Conservation (phyloP, 179 eudicot species). For the Pouteria campechiana region DNA sequence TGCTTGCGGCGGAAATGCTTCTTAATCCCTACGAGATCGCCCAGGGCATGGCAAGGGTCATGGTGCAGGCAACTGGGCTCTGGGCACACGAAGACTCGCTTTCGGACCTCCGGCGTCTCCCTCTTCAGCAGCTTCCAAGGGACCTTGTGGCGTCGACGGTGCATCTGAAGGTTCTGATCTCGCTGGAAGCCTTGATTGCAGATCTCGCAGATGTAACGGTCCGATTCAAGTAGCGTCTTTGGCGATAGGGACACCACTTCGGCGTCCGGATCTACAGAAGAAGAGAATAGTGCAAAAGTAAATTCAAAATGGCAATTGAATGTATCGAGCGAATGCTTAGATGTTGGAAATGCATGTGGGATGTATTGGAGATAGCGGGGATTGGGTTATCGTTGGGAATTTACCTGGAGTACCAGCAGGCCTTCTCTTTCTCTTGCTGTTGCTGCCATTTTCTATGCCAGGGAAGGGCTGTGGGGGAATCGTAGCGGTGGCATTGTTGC, state of each 20-base stretch:
- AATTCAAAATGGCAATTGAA: background rate
- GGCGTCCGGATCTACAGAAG: conserved; percentile 74
- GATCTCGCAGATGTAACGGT: conserved; percentile 88
- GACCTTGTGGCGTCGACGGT: conserved; percentile 77
- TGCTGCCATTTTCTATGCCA: conserved; percentile 21
- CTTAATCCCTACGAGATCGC: conserved; percentile 88
- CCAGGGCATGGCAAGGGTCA: conserved; percentile 86
- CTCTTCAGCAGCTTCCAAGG: conserved; percentile 85
- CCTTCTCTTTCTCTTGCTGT: conserved; percentile 61
- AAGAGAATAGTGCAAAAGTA: background rate
- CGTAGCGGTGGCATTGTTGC: conserved; percentile 18
- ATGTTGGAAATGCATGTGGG: too few relatives aligned
- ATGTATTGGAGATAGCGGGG: too few relatives aligned
- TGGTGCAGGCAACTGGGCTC: conserved; percentile 89
- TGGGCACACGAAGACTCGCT: conserved; percentile 82
- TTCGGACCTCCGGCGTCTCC: conserved; percentile 50
- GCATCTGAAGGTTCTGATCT: conserved; percentile 98
- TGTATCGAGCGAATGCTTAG: background rate
- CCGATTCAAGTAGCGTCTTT: conserved; percentile 71
- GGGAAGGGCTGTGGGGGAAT: conserved; percentile 20
- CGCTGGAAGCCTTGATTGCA: conserved; percentile 95
- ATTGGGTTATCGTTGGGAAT: too few relatives aligned
- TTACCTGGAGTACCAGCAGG: conserved; percentile 97
- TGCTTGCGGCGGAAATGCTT: conserved; percentile 83
- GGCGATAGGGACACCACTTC: conserved; percentile 89